Evolutionary conservation across 257 asterid genomes (phyloP).

Genomic region (Leptodermis oblonga): DNA sequence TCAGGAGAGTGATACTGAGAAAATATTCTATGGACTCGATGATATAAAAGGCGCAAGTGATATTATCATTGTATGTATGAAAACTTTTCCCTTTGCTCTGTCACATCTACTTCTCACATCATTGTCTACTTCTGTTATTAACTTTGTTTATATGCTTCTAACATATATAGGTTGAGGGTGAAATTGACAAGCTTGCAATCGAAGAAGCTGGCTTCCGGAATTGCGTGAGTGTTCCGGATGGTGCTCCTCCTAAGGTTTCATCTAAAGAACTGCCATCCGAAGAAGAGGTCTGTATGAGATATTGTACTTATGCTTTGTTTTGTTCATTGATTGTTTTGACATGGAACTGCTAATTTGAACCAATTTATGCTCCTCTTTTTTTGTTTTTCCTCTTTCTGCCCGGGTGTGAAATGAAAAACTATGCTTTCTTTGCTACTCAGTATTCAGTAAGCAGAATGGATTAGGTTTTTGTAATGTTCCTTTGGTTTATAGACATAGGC

Average conservation of each 20-base stretch:
- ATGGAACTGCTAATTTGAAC: not conserved
- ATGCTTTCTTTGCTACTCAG: not conserved
- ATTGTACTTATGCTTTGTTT: not conserved
- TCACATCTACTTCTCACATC: too few species aligned
- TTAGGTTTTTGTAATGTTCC: not conserved
- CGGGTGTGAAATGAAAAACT: not conserved
- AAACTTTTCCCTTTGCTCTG: conserved; percentile 20
- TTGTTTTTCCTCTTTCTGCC: not conserved
- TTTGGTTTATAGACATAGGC: not conserved
- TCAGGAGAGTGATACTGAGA: conserved; percentile 84
- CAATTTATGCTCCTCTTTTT: not conserved
- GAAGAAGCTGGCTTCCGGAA: conserved; percentile 96
- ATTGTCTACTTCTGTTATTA: conserved; percentile 9
- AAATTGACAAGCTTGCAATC: conserved; percentile 98
- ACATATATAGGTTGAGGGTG: conserved; percentile 84
- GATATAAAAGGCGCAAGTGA: conserved; percentile 84
- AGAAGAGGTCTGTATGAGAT: conserved; percentile 49
- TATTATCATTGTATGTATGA: conserved; percentile 63
- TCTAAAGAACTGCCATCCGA: conserved; percentile 57
- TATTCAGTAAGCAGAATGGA: not conserved
- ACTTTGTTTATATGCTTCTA: conserved; percentile 13
- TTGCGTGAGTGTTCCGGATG: conserved; percentile 96
- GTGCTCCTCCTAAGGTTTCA: conserved; percentile 88
- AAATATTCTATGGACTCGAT: conserved; percentile 83
- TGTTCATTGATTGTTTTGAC: not conserved